phyloP scores from a whole-genome alignment of 176 grass and related monocot species.

The Carex cristatella region DNA sequence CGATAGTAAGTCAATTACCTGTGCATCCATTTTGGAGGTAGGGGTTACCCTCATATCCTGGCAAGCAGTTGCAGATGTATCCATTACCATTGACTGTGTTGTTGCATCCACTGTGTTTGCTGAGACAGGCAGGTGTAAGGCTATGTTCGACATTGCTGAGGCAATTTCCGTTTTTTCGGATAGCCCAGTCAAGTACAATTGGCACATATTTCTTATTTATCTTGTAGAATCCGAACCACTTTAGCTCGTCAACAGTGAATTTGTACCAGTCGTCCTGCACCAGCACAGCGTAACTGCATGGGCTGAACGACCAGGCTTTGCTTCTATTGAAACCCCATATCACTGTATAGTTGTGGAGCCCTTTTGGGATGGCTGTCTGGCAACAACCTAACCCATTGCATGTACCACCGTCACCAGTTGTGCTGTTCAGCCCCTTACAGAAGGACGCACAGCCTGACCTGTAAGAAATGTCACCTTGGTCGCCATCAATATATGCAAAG shows the following conservation, averaged over 20 bases:
- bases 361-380: too few species aligned
- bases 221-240: too few species aligned
- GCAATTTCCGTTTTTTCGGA: background rate
- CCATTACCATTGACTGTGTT: background rate
- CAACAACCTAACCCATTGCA: too few species aligned
- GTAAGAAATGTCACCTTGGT: background rate
- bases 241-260: background rate
- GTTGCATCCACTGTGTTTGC: background rate
- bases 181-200: slow-evolving; percentile 27
- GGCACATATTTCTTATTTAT: background rate
- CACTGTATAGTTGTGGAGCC: too few species aligned
- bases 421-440: too few species aligned
- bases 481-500: background rate
- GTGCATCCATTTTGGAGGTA: background rate
- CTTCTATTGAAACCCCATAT: accelerated
- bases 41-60: slow-evolving; percentile 36
- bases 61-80: slow-evolving; percentile 10
- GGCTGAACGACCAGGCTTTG: too few species aligned
- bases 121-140: too few species aligned
- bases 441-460: background rate
- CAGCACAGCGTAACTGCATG: too few species aligned
- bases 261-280: too few species aligned
- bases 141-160: too few species aligned
- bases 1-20: too few species aligned
- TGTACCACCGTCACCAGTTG: too few species aligned